phyloP scores from a whole-genome alignment of 495 filamentous ascomycete species.

The Tetracladium marchalianum region DNA sequence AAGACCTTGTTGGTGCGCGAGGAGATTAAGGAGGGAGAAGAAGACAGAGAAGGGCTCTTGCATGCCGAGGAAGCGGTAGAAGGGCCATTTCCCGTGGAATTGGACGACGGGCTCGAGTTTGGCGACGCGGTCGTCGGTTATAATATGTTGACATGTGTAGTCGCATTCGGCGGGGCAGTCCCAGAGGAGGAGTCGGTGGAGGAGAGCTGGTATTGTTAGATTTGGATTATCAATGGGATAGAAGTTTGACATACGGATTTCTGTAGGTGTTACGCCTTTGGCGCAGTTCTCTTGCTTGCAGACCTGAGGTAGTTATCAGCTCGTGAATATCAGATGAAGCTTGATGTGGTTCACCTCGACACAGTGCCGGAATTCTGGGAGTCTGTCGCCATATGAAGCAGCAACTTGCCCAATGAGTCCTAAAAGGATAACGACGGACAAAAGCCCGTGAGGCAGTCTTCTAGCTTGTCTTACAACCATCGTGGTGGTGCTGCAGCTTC shows the following conservation, averaged over 20 bases:
- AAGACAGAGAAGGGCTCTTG: constrained; percentile 91
- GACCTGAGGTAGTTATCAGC: constrained; percentile 40
- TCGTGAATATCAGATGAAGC: constrained; percentile 1
- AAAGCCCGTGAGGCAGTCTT: constrained; percentile 1
- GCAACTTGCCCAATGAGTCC: constrained; percentile 22
- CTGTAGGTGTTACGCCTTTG: constrained; percentile 41
- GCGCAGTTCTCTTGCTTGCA: constrained; percentile 75
- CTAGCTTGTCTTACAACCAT: constrained; percentile 19
- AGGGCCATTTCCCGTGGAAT: constrained; percentile 99
- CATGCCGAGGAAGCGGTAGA: constrained; percentile 77
- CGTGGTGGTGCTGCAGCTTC: background rate
- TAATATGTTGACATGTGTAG: constrained; percentile 94
- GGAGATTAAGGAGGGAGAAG: constrained; percentile 83
- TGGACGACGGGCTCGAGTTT: constrained; percentile 64
- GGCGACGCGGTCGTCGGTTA: constrained; percentile 63
- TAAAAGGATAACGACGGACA: constrained; percentile 4
- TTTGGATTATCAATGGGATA: background rate
- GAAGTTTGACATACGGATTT: constrained; percentile 33
- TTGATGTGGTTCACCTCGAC: constrained; percentile 54
- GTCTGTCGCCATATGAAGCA: constrained; percentile 75
- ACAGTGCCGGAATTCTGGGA: constrained; percentile 85
- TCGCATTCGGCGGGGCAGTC: constrained; percentile 88
- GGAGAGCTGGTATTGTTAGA: constrained; percentile 39
- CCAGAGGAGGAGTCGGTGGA: constrained; percentile 66
- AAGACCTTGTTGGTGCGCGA: constrained; percentile 78